Evolutionary conservation across 1,139 yeast species (phyloP), one percentile per base, ranked within the genome.

Genomic region (Pichia terricola): DNA sequence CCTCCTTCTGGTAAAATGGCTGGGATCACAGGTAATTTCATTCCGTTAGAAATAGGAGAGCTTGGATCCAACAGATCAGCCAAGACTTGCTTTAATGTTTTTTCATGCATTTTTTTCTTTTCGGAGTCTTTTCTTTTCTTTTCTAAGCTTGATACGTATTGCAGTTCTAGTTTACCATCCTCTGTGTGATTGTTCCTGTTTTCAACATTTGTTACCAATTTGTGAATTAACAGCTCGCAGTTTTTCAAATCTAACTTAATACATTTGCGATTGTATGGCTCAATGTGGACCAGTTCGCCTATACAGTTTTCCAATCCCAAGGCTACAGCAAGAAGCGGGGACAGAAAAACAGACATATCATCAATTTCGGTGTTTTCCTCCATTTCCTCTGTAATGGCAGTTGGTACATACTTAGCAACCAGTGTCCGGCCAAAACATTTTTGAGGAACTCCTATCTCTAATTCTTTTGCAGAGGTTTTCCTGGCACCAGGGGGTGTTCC

Each of bases 1-100:
- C 83, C 94, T 7, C 95, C 95, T 38, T 67, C 53, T 0, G 84
- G 82, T 28, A 83, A 62, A 1, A 70, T 40, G 1, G 61, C 62
- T 0, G 71, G 66, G 4, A 76, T 62, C 0, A 53, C 46, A 0
- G 91, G 88, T 3, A 79, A 50, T 40, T 66, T 70, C 41, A 66
- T 51, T 37, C 63, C 70, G 51, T 75, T 75, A 0, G 83, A 72
- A 28, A 79, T 53, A 0, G 78, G 69, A 4, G 42, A 41, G 28
- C 8, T 34, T 31, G 4, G 9, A 1, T 43, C 46, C 39, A 40
- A 36, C 11, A 44, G 28, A 16, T 38, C 34, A 6, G 52, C 28
- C 4, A 39, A 27, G 2, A 28, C 34, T 26, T 42, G 47, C 25
- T 45, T 41, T 8, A 41, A 48, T 25, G 39, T 11, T 16, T 42